phyloP scores from a whole-genome alignment of 179 eudicot species.

The Beta corolliflora region DNA sequence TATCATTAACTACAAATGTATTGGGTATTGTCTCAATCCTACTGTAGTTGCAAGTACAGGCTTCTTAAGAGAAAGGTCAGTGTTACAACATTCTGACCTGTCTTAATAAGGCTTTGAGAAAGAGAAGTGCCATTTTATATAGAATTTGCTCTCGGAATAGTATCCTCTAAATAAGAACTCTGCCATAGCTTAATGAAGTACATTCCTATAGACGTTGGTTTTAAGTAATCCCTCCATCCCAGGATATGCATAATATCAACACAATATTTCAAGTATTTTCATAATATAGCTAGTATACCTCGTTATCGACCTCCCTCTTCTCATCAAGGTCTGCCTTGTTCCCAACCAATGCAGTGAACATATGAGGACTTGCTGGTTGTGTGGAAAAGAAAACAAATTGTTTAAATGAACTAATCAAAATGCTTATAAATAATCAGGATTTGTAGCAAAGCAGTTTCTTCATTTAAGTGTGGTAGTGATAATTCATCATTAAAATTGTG shows the following conservation, averaged over 20 bases:
- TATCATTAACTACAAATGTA: background rate
- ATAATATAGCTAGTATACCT: slow-evolving; percentile 40
- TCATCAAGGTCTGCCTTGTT: slow-evolving; percentile 71
- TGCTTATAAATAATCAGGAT: background rate
- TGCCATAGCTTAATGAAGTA: no score
- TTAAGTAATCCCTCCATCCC: no score
- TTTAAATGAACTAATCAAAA: background rate
- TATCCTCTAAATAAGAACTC: no score
- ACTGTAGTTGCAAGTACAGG: no score
- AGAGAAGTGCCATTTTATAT: no score
- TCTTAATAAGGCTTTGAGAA: no score
- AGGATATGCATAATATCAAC: background rate
- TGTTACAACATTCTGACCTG: no score
- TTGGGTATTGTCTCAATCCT: slow-evolving; percentile 17
- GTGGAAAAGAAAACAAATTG: background rate
- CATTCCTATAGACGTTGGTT: no score
- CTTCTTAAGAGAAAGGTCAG: no score
- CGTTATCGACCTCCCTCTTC: slow-evolving; percentile 53
- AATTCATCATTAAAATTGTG: no score
- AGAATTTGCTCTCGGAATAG: no score
- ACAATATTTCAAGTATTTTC: background rate
- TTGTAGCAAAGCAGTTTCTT: background rate
- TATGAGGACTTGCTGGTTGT: slow-evolving; percentile 54
- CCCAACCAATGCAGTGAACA: slow-evolving; percentile 61
- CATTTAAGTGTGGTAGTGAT: background rate